Base-by-base conservation (phyloP, 1,139 yeast genomes). In the Yamadazyma mexicana region DNA sequence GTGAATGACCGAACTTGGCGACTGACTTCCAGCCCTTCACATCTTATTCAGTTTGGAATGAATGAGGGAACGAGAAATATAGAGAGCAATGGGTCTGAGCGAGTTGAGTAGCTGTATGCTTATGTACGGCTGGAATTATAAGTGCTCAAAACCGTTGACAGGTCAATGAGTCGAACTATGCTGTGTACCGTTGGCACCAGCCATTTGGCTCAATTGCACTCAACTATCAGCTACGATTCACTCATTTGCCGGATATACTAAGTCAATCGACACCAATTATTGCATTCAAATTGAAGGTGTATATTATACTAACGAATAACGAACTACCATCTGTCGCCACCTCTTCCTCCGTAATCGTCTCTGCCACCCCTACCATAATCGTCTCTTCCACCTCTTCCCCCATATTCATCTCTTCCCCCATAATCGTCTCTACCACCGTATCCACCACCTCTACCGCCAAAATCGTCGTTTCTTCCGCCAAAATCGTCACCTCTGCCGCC, bases 81-180 rank as follows among this genome's bases (percentile, higher is more conserved):
- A 9, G 57, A 50, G 14, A 61, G 65, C 40, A 52, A 47, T 26
- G 58, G 58, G n/a, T 56, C 63, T 1, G 65, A 59, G 12, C 57
- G 52, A 37, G 58, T 62, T 2, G 66, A 62, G 22, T 61, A 39
- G 41, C 3, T 12, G 5, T 25, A n/a, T 10, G 15, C n/a, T n/a
- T n/a, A 10, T 25, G 28, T n/a, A 25, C 15, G n/a, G n/a, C n/a
- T n/a, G n/a, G n/a, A n/a, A n/a, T n/a, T n/a, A n/a, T n/a, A n/a
- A n/a, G n/a, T n/a, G n/a, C n/a, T n/a, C n/a, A n/a, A n/a, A n/a
- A n/a, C n/a, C n/a, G n/a, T n/a, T n/a, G 22, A 20, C 8, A 20
- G 22, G 22, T 8, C 22, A n/a, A n/a, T n/a, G n/a, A n/a, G n/a
- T n/a, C n/a, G n/a, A n/a, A n/a, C n/a, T n/a, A n/a, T n/a, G n/a